Evolutionary conservation across 2,329 filamentous ascomycete genomes (phyloP).

Genomic region (Hirsutella thompsonii): DNA sequence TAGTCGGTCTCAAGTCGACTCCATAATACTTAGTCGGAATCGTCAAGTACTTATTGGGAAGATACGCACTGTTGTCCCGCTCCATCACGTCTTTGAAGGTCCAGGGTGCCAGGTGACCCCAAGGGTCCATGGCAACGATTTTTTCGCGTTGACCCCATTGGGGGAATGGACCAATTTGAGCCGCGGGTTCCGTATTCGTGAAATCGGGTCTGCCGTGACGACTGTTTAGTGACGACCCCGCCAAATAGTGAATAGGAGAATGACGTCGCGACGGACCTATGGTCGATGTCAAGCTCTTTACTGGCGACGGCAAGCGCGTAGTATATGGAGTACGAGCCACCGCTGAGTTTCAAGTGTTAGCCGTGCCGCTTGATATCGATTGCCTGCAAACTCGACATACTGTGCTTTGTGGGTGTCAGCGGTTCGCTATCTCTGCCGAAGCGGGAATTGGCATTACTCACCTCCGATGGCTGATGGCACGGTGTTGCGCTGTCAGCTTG

Average conservation of each 20-base stretch:
- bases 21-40: slow-evolving; percentile 4
- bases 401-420: slow-evolving; percentile 17
- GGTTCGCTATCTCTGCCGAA: neutral
- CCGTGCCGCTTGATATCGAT: neutral
- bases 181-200: slow-evolving; percentile 79
- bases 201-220: slow-evolving; percentile 36
- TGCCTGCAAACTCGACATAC: slow-evolving; percentile 11
- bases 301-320: slow-evolving; percentile 87
- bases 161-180: slow-evolving; percentile 73
- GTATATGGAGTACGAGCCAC: slow-evolving; percentile 93
- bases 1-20: slow-evolving; percentile 81
- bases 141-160: slow-evolving; percentile 85
- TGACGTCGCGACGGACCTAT: slow-evolving; percentile 35
- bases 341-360: slow-evolving; percentile 22
- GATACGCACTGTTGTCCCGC: slow-evolving; percentile 47
- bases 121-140: slow-evolving; percentile 95
- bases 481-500: slow-evolving; percentile 5
- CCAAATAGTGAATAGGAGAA: neutral
- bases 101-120: slow-evolving; percentile 77
- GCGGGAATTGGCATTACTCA: slow-evolving; percentile 17
- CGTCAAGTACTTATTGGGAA: slow-evolving; percentile 2
- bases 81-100: slow-evolving; percentile 69
- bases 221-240: neutral
- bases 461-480: slow-evolving; percentile 40
- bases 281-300: slow-evolving; percentile 73